phyloP scores from a whole-genome alignment of 805 yeast species.

The Saccharomyces jurei region DNA sequence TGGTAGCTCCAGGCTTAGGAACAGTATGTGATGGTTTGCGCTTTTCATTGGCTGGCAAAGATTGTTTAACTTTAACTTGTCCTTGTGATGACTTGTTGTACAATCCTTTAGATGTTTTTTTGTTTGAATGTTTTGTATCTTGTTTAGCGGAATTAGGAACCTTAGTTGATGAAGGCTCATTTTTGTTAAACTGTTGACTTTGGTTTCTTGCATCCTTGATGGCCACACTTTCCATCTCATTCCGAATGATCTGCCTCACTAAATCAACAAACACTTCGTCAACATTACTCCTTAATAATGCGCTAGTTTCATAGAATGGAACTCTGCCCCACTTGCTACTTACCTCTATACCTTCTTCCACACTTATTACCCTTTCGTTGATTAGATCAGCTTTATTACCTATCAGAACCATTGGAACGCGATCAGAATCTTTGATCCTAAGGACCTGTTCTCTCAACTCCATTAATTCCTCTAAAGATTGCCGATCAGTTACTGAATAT shows the following conservation, averaged over 20 bases:
- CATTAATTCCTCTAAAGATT: conserved; percentile 68
- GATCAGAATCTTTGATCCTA: conserved; percentile 65
- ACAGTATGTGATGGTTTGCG: background rate
- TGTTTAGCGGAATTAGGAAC: background rate
- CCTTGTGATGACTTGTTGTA: conserved; percentile 3
- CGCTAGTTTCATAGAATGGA: conserved; percentile 89
- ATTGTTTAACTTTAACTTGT: background rate
- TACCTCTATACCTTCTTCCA: conserved; percentile 75
- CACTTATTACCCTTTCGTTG: conserved; percentile 63
- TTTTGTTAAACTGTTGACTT: background rate
- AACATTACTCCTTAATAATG: conserved; percentile 82
- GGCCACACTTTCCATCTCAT: conserved; percentile 23
- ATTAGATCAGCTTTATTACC: conserved; percentile 87
- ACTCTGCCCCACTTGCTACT: conserved; percentile 83
- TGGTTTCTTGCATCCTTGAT: background rate
- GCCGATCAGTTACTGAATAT: conserved; percentile 71
- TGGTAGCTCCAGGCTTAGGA: background rate
- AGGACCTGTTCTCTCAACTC: conserved; percentile 78
- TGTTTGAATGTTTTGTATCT: background rate
- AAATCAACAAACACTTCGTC: conserved; percentile 86
- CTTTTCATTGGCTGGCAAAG: background rate
- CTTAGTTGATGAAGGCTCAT: background rate
- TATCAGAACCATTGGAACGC: conserved; percentile 80
- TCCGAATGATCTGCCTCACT: conserved; percentile 67
- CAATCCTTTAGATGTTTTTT: background rate